Evolutionary conservation across 257 asterid species (phyloP).

Genomic region (Ehretia macrophylla): DNA sequence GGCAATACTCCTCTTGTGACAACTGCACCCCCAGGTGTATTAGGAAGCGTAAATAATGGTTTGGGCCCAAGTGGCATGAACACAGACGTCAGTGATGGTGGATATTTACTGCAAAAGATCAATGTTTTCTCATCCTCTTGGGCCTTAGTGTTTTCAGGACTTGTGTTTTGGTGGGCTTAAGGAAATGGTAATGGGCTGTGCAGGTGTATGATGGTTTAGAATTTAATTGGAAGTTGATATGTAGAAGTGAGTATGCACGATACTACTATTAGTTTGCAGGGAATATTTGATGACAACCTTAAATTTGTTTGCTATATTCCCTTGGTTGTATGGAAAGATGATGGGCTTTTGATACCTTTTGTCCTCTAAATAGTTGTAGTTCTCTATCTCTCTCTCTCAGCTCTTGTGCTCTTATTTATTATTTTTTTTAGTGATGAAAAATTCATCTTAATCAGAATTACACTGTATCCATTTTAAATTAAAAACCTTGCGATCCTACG

Average conservation of each 20-base stretch:
- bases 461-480: too few relatives aligned
- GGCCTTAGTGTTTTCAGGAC: not conserved
- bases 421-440: too few relatives aligned
- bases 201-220: not conserved
- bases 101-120: not conserved
- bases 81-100: not conserved
- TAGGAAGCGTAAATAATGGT: not conserved
- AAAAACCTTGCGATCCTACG: too few relatives aligned
- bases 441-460: too few relatives aligned
- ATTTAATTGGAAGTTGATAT: not conserved
- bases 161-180: not conserved
- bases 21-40: not conserved
- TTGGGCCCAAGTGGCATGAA: not conserved
- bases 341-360: too few relatives aligned
- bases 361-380: too few relatives aligned
- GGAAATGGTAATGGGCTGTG: not conserved
- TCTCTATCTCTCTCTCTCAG: too few relatives aligned
- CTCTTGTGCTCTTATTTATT: too few relatives aligned
- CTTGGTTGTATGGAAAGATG: too few relatives aligned
- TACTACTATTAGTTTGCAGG: not conserved
- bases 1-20: not conserved
- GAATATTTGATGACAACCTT: not conserved
- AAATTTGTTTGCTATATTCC: too few relatives aligned
- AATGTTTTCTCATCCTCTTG: not conserved
- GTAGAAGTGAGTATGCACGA: not conserved